Evolutionary conservation across 2,329 filamentous ascomycete genomes (phyloP), one percentile per base, ranked within the genome.

Genomic region (Didymella lethalis): DNA sequence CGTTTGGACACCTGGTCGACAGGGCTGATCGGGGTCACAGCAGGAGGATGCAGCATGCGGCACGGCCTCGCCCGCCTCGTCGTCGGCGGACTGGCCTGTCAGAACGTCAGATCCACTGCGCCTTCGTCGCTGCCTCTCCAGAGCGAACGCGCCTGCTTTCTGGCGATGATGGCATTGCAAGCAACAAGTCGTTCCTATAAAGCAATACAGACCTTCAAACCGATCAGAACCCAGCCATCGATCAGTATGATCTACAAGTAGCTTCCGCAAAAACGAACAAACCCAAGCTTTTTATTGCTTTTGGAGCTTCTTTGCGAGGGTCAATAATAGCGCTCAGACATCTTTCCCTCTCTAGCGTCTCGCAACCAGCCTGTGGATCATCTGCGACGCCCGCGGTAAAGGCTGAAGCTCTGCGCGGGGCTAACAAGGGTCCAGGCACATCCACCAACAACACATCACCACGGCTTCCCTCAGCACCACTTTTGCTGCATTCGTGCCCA

Each of bases 391-490:
- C 18, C 36, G 36, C 36, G 56, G 56, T 46, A 54, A 59, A 54
- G 56, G 56, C 56, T 59, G 50, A 51, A 47, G 49, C 49, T 32
- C 47, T 54, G 45, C 45, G 55, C 56, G 56, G 56, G 49, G 56
- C 41, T 44, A 25, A 44, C 51, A 64, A 62, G 65, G 62, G 61
- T 66, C 63, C 54, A 58, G 45, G 26, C 51, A 61, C 59, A 34
- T 63, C 59, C 50, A 50, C 65, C 60, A 61, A 58, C 58, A 51
- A 59, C 56, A 54, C 46, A 48, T 52, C 57, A 57, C 49, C 46
- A 53, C 43, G 48, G 57, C 60, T 40, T 48, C 47, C 48, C 28
- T 36, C 52, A 43, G 43, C 61, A 54, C 58, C 61, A 49, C 57
- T 57, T 57, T 56, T 59, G 36, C 50, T 54, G 48, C 57, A 57